Conservation (phyloP, 1,284 basidiomycete genomes). For the Sporisorium graminicola region DNA sequence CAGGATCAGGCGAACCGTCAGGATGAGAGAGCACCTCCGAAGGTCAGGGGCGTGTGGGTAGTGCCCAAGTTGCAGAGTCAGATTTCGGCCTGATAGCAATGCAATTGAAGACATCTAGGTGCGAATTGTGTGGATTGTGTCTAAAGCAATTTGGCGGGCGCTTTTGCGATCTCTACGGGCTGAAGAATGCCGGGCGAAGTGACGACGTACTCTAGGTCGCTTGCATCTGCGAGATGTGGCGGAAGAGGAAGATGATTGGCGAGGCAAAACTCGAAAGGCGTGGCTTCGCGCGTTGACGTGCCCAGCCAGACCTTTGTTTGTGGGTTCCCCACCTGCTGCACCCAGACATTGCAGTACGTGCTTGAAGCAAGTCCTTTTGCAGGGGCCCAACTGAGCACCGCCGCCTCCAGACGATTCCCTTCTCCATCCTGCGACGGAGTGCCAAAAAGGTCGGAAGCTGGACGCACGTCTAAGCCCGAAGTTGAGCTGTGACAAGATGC, state of each 20-base stretch:
- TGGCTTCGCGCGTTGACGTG: slow-evolving; percentile 45
- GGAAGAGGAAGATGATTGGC: slow-evolving; percentile 12
- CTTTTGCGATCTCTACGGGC: background rate
- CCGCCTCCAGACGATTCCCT: background rate
- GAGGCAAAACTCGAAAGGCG: slow-evolving; percentile 26
- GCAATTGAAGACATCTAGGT: background rate
- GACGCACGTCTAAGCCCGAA: background rate
- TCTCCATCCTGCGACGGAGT: background rate
- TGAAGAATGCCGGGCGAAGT: slow-evolving; percentile 13
- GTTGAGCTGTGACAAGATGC: no score
- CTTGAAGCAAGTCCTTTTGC: background rate
- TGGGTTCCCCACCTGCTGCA: slow-evolving; percentile 15
- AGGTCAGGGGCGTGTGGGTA: slow-evolving; percentile 47
- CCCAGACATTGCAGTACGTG: slow-evolving; percentile 30
- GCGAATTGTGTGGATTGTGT: background rate
- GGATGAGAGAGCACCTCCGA: slow-evolving; percentile 37
- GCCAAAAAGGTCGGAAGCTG: slow-evolving; percentile 4
- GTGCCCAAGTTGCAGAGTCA: slow-evolving; percentile 34
- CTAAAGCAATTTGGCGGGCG: slow-evolving; percentile 3
- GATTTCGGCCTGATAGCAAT: slow-evolving; percentile 11
- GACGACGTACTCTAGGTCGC: slow-evolving; percentile 19
- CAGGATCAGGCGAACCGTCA: slow-evolving; percentile 34
- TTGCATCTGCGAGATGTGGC: background rate
- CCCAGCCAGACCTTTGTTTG: slow-evolving; percentile 30
- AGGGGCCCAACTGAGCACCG: slow-evolving; percentile 13